phyloP scores from a whole-genome alignment of 2,329 filamentous ascomycete species.

The Lecanoromycetidae sp. region DNA sequence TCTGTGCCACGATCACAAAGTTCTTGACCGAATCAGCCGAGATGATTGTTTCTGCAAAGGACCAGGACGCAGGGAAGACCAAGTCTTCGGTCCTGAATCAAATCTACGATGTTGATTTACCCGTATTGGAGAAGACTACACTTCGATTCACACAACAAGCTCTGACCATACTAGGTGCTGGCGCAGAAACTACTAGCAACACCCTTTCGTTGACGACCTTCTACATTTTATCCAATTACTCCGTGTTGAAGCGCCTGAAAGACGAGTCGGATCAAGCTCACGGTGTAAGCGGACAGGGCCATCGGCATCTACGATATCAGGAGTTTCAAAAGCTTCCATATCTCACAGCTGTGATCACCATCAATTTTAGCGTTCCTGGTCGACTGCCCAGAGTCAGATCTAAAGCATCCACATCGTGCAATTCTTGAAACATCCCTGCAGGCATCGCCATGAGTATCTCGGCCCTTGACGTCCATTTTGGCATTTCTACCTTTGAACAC shows the following conservation, averaged over 20 bases:
- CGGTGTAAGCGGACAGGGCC: slow-evolving; percentile 16
- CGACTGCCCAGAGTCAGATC: slow-evolving; percentile 18
- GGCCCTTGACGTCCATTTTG: slow-evolving; percentile 25
- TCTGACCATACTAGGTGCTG: slow-evolving; percentile 11
- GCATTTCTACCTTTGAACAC: slow-evolving; percentile 27
- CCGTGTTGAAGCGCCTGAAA: slow-evolving; percentile 15
- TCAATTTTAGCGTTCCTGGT: slow-evolving; percentile 30
- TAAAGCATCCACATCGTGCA: slow-evolving; percentile 15
- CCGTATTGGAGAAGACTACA: slow-evolving; percentile 1
- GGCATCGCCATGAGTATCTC: slow-evolving; percentile 22
- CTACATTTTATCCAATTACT: slow-evolving; percentile 9
- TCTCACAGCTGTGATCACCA: slow-evolving; percentile 29
- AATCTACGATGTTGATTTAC: slow-evolving; percentile 6
- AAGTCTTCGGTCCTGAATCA: slow-evolving; percentile 9
- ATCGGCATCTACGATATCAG: slow-evolving; percentile 12
- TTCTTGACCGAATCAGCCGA: not conserved
- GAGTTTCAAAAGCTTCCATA: slow-evolving; percentile 28
- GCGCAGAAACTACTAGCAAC: slow-evolving; percentile 11
- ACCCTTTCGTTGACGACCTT: slow-evolving; percentile 12
- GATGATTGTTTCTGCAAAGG: not conserved
- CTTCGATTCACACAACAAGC: slow-evolving; percentile 12
- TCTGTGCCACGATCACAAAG: not conserved
- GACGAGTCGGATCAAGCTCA: slow-evolving; percentile 23
- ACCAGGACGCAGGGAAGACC: not conserved
- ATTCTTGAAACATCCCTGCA: slow-evolving; percentile 11